Conservation (phyloP, 306 rosid genomes). For the Boehmeria nivea region DNA sequence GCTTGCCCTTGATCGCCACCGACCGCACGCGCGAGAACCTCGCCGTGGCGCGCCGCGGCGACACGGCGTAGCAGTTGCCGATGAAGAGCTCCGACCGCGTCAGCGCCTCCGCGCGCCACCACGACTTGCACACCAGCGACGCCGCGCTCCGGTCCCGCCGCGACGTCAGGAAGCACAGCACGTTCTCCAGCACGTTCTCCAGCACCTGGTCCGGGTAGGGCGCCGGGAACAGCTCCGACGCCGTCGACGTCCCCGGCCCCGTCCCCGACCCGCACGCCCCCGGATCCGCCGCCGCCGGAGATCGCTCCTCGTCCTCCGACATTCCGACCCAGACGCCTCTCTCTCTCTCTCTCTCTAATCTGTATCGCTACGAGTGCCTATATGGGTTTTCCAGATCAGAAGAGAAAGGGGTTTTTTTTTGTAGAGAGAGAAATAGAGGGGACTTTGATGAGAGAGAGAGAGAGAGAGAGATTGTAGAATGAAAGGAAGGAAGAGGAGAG, state of each 20-base stretch:
- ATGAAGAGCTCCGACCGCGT: slow-evolving; percentile 87
- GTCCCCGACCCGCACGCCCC: slow-evolving; percentile 23
- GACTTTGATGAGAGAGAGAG: slow-evolving; percentile 9
- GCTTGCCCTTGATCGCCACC: slow-evolving; percentile 66
- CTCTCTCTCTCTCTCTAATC: neutral
- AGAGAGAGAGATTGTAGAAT: slow-evolving; percentile 5
- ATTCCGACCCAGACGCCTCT: slow-evolving; percentile 9
- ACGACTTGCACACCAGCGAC: slow-evolving; percentile 87
- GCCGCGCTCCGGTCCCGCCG: slow-evolving; percentile 89
- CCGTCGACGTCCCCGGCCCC: slow-evolving; percentile 14
- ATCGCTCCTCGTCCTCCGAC: slow-evolving; percentile 63
- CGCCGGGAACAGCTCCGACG: slow-evolving; percentile 22
- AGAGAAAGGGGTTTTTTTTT: slow-evolving; percentile 12
- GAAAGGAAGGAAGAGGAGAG: slow-evolving; percentile 3
- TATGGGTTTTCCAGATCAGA: slow-evolving; percentile 29
- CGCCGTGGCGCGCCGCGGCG: slow-evolving; percentile 52
- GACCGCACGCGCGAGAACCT: slow-evolving; percentile 54
- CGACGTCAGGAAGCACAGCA: slow-evolving; percentile 73
- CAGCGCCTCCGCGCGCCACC: slow-evolving; percentile 83
- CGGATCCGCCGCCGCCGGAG: slow-evolving; percentile 29
- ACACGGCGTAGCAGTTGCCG: slow-evolving; percentile 72
- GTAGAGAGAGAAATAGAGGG: slow-evolving; percentile 10
- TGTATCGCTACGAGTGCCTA: neutral
- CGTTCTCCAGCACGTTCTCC: slow-evolving; percentile 89
- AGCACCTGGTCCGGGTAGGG: slow-evolving; percentile 68